Percentiles rank a stretch among this genome's conserved stretches.
phyloP scores from a whole-genome alignment of 2,329 filamentous ascomycete genomes.

The Scedosporium dehoogii region DNA sequence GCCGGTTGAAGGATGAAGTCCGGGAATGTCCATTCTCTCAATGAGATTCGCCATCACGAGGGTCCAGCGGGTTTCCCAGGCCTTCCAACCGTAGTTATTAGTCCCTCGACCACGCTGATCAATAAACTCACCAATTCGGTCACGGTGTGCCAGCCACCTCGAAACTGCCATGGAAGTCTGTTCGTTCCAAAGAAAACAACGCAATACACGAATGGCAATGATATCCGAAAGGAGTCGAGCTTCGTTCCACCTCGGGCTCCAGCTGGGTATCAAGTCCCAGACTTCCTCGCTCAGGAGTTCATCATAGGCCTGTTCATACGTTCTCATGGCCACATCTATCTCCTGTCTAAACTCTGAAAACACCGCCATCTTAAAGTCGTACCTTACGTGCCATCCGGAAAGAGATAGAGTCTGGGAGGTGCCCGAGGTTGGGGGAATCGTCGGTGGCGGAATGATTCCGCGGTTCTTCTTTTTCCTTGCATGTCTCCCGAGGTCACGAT shows the following conservation, averaged over 20 bases:
- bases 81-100: conserved; percentile 84
- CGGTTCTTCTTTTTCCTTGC: conserved; percentile 78
- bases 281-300: conserved; percentile 72
- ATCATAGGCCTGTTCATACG: conserved; percentile 82
- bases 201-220: conserved; percentile 68
- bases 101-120: conserved; percentile 78
- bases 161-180: conserved; percentile 72
- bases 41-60: conserved; percentile 52
- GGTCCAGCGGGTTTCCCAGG: conserved; percentile 76
- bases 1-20: conserved; percentile 33
- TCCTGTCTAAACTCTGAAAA: conserved; percentile 92
- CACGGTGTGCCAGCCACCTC: conserved; percentile 69
- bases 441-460: conserved; percentile 68
- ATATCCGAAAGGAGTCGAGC: conserved; percentile 79
- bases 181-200: conserved; percentile 72
- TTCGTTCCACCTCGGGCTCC: conserved; percentile 86
- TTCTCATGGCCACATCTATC: conserved; percentile 75
- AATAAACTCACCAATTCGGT: conserved; percentile 64
- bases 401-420: conserved; percentile 79
- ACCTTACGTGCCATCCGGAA: conserved; percentile 85
- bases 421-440: conserved; percentile 69
- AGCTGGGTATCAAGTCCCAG: conserved; percentile 79
- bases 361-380: conserved; percentile 86
- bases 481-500: conserved; percentile 88
- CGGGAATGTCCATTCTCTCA: conserved; percentile 40